Evolutionary conservation across 192 early-diverging fungal species (phyloP).

Genomic region (Funneliformis geosporum): DNA sequence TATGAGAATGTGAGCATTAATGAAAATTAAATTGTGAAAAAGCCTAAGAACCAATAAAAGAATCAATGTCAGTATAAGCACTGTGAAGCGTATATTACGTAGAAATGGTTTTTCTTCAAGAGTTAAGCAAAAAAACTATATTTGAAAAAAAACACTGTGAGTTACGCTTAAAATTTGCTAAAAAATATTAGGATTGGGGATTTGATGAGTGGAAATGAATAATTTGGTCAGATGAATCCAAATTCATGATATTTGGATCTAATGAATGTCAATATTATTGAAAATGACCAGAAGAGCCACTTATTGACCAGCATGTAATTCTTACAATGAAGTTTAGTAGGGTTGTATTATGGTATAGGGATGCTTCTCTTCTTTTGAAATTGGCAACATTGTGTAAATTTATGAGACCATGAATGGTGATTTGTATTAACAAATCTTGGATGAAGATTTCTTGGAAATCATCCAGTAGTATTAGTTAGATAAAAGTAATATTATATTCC

Average conservation of each 20-base stretch:
- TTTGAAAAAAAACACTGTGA: slow-evolving; percentile 7
- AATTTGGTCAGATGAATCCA: no score
- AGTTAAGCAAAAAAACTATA: no score
- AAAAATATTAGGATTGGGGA: slow-evolving; percentile 36
- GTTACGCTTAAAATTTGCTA: slow-evolving; percentile 23
- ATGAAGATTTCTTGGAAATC: slow-evolving; percentile 13
- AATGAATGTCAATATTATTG: slow-evolving; percentile 41
- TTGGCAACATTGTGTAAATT: slow-evolving; percentile 26
- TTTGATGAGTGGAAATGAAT: neutral
- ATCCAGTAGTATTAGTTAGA: slow-evolving; percentile 11
- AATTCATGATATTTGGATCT: slow-evolving; percentile 25
- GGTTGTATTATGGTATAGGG: slow-evolving; percentile 39
- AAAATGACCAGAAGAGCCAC: neutral
- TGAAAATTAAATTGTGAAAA: no score
- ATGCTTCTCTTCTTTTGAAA: slow-evolving; percentile 29
- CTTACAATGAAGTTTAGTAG: slow-evolving; percentile 39
- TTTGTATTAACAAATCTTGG: slow-evolving; percentile 21
- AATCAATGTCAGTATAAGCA: no score
- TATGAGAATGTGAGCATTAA: no score
- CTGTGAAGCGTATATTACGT: no score
- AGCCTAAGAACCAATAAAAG: no score
- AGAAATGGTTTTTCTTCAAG: no score
- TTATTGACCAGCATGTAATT: slow-evolving; percentile 18
- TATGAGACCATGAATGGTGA: slow-evolving; percentile 27
- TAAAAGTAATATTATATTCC: neutral